Conservation (phyloP, 441 rosid genomes). For the Adansonia rubrostipa region DNA sequence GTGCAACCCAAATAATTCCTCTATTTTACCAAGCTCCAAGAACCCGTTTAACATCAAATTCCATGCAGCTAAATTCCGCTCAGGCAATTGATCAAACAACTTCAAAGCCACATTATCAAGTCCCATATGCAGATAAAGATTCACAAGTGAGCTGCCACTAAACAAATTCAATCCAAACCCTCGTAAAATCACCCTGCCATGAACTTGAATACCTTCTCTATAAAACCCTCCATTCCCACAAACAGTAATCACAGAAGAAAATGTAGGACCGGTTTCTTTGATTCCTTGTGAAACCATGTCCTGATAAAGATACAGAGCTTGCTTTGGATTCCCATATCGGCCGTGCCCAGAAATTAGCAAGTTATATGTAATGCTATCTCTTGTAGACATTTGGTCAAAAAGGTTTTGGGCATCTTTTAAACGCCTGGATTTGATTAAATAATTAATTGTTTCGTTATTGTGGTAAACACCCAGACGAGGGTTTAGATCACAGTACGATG, state of each 20-base stretch:
- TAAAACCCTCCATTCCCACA: constrained; percentile 47
- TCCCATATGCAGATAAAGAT: constrained; percentile 53
- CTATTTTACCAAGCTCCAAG: constrained; percentile 43
- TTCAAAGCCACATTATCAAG: constrained; percentile 44
- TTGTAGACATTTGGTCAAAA: constrained; percentile 59
- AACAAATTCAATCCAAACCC: constrained; percentile 62
- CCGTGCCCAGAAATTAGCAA: constrained; percentile 58
- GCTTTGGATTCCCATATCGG: constrained; percentile 41
- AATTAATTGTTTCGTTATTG: constrained; percentile 48
- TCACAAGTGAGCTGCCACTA: constrained; percentile 59
- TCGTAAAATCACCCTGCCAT: constrained; percentile 60
- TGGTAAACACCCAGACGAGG: constrained; percentile 41
- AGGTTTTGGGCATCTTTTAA: constrained; percentile 48
- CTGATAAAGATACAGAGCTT: constrained; percentile 50
- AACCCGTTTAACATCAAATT: constrained; percentile 59
- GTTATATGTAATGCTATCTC: constrained; percentile 68
- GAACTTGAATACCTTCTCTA: constrained; percentile 68
- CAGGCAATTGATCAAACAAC: constrained; percentile 68
- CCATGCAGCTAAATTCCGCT: constrained; percentile 60
- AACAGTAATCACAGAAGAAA: constrained; percentile 62
- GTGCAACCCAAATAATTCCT: constrained; percentile 45
- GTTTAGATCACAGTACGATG: constrained; percentile 35
- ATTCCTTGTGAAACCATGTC: constrained; percentile 60
- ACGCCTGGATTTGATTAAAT: constrained; percentile 45
- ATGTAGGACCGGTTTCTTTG: constrained; percentile 63